Base-by-base conservation (phyloP, 2,329 filamentous ascomycete genomes). In the Didymellaceae sp. region DNA sequence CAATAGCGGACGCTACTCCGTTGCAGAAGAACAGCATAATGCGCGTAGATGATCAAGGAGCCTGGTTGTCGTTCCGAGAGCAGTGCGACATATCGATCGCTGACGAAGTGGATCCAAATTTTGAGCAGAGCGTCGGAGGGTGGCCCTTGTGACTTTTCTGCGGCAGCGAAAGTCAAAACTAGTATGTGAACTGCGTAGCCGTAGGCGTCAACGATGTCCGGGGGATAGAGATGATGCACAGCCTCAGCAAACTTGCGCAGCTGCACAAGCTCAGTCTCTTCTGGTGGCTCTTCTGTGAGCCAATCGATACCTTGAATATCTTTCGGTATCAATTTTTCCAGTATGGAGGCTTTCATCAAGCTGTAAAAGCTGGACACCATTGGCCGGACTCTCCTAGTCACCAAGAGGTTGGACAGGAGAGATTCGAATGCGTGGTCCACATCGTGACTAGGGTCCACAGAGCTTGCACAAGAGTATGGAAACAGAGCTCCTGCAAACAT, bases 41-140 rank as follows among this genome's bases (percentile, higher is more conserved):
- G 67, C 11, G 70, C 67, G 37, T 74, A 62, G 20, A 74, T 69
- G 39, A 73, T 64, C 40, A 74, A 45, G 14, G 69, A 67, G 6
- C 65, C 61, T 4, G 68, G 68, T 34, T 71, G 64, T 26, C 58
- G 57, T 30, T 65, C 58, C 10, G 58, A 61, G 7, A 73, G 52
- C 28, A 68, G 44, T 26, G 68, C 65, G 20, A 69, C 34, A 22
- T 68, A 69, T 25, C 62, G 57, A 11, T 63, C 56, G 0, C 58
- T 52, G 6, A 69, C 43, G 9, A 58, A 45, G 40, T 67, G 62
- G 5, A 64, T 54, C 63, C 63, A 69, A 8, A 67, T 61, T 40
- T 66, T 69, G 21, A 67, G 39, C 18, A 68, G 43, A 5, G 63
- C 55, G 37, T 60, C 54, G 2, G 66, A 67, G 10, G 66, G 61